Conservation (phyloP, 2,329 filamentous ascomycete species). For the Talaromyces amestolkiae region DNA sequence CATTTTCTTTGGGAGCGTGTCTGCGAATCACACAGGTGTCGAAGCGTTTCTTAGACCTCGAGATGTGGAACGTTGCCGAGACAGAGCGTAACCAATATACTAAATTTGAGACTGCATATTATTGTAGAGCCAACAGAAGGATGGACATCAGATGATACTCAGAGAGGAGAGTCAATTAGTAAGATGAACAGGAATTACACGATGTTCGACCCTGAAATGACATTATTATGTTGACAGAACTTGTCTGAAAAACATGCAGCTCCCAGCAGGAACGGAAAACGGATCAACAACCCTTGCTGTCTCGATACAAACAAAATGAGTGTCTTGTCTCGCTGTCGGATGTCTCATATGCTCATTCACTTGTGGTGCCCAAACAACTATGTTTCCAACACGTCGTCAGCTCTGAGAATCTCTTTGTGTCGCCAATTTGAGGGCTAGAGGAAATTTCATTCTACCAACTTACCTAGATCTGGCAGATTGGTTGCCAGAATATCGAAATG, state of each 20-base stretch:
- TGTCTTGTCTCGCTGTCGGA: neutral
- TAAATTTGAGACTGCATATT: too few relatives aligned
- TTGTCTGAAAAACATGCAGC: neutral
- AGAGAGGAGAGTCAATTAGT: too few relatives aligned
- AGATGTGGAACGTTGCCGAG: too few relatives aligned
- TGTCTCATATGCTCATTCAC: neutral
- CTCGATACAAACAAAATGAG: neutral
- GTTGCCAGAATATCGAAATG: neutral
- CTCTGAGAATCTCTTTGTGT: neutral
- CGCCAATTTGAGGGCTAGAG: neutral
- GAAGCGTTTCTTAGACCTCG: too few relatives aligned
- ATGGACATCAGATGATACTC: too few relatives aligned
- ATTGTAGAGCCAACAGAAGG: too few relatives aligned
- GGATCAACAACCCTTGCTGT: neutral
- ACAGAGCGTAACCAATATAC: too few relatives aligned
- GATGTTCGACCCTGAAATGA: neutral
- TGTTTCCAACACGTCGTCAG: neutral
- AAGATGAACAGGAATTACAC: too few relatives aligned
- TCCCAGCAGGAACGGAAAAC: neutral
- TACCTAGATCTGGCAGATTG: neutral
- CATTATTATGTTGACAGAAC: neutral
- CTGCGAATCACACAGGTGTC: too few relatives aligned
- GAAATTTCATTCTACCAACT: neutral
- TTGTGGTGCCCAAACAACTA: neutral
- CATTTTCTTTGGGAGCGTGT: too few relatives aligned